phyloP scores from a whole-genome alignment of 805 yeast genomes.

The Saccharomycopsis babjevae region DNA sequence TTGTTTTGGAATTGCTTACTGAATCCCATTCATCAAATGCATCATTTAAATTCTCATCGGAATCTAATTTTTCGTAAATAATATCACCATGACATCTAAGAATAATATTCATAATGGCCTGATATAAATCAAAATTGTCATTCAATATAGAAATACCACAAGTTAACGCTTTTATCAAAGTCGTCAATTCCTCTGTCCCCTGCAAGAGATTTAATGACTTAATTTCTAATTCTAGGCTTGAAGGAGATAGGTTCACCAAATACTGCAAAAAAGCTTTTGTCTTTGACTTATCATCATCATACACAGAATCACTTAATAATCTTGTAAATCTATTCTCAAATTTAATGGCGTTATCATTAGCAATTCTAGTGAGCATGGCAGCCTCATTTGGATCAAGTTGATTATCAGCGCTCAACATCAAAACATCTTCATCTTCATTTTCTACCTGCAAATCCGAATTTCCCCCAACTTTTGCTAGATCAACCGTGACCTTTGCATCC shows the following conservation, averaged over 20 bases:
- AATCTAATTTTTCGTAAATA: constrained; percentile 31
- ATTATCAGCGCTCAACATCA: constrained; percentile 16
- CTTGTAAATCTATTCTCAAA: constrained; percentile 72
- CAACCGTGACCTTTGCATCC: constrained; percentile 18
- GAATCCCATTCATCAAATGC: constrained; percentile 43
- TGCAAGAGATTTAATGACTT: constrained; percentile 60
- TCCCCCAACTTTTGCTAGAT: constrained; percentile 20
- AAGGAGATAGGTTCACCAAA: constrained; percentile 57
- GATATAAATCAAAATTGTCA: constrained; percentile 62
- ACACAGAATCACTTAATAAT: constrained; percentile 37
- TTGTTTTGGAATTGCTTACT: constrained; percentile 32
- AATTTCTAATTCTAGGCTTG: constrained; percentile 76
- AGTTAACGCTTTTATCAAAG: constrained; percentile 59
- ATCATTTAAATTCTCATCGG: constrained; percentile 31
- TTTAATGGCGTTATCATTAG: constrained; percentile 23
- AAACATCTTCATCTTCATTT: constrained; percentile 24
- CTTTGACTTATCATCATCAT: constrained; percentile 23
- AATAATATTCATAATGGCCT: constrained; percentile 70
- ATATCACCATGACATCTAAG: constrained; percentile 78
- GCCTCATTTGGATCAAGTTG: constrained; percentile 12
- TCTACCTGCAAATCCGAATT: constrained; percentile 18
- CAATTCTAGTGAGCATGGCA: constrained; percentile 21
- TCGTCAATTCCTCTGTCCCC: constrained; percentile 56
- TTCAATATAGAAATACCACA: constrained; percentile 43
- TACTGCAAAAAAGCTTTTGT: constrained; percentile 42